Evolutionary conservation across 1,284 basidiomycete species (phyloP).

Genomic region (Marasmius fiardii): DNA sequence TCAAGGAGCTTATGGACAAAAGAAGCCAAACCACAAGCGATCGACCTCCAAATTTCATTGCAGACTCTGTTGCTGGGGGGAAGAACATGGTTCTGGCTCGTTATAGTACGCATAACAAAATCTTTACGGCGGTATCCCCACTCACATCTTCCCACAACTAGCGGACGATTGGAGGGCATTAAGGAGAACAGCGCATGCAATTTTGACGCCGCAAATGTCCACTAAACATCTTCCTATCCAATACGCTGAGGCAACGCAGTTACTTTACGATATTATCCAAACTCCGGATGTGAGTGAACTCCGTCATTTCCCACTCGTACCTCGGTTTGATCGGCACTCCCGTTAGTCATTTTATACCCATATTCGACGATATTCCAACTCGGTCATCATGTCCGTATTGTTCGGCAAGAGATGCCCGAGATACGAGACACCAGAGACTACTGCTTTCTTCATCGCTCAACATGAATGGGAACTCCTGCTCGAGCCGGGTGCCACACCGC

Average conservation of each 20-base stretch:
- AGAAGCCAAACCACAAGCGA: conserved; percentile 10
- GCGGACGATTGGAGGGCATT: conserved; percentile 24
- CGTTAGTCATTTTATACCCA: conserved; percentile 24
- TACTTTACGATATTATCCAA: conserved; percentile 28
- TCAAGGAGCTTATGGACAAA: conserved; percentile 17
- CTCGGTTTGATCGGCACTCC: not conserved
- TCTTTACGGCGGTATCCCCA: too few relatives aligned
- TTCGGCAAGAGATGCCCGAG: conserved; percentile 28
- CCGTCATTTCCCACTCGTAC: not conserved
- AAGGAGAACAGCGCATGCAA: conserved; percentile 23
- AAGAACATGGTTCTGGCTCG: conserved; percentile 12
- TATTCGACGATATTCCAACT: conserved; percentile 24
- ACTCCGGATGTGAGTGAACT: conserved; percentile 21
- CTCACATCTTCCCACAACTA: conserved; percentile 4
- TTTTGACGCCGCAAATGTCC: conserved; percentile 25
- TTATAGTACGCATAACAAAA: conserved; percentile 7
- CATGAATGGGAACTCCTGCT: conserved; percentile 24
- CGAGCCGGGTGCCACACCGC: conserved; percentile 28
- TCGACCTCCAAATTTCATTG: conserved; percentile 11
- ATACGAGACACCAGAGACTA: conserved; percentile 20
- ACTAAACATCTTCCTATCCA: conserved; percentile 24
- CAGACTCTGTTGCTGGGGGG: conserved; percentile 13
- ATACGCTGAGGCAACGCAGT: conserved; percentile 26
- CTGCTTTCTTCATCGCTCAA: conserved; percentile 23
- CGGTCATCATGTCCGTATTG: conserved; percentile 26